A percentile compares a stretch with the other conserved stretches of the same genome.
Conservation (phyloP, 495 filamentous ascomycete species). For the Penicillium tannophilum region DNA sequence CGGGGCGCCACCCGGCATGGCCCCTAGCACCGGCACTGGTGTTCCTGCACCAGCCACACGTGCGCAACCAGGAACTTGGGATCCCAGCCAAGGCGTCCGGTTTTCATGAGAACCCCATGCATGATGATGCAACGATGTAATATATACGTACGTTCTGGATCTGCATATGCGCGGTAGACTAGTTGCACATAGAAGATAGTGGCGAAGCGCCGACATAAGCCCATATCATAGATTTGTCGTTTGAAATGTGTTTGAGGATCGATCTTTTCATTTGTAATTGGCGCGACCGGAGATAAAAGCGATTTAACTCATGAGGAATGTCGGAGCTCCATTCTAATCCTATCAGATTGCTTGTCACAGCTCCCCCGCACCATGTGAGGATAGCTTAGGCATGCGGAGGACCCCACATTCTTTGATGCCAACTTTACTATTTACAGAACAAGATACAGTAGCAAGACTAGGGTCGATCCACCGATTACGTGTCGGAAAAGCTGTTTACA, state of each 20-base stretch:
- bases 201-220: background rate
- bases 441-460: background rate
- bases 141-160: background rate
- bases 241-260: too few relatives aligned
- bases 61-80: conserved; percentile 50
- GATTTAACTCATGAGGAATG: too few relatives aligned
- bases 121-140: background rate
- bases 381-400: background rate
- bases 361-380: conserved; percentile 1
- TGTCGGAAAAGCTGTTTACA: background rate
- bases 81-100: conserved; percentile 61
- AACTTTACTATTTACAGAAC: background rate
- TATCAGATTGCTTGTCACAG: background rate
- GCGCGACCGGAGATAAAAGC: too few relatives aligned
- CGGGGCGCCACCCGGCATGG: conserved; percentile 20
- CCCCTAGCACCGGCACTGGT: conserved; percentile 16
- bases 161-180: background rate
- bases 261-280: too few relatives aligned
- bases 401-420: background rate
- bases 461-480: background rate
- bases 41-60: conserved; percentile 15
- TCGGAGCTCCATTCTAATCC: too few relatives aligned
- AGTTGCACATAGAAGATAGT: background rate
- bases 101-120: conserved; percentile 2
- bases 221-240: background rate